These are phyloP conservation scores for Balansia obtecta DNA, from an alignment of 2,329 filamentous ascomycete genomes.

Conservation along the genomic window DNA sequence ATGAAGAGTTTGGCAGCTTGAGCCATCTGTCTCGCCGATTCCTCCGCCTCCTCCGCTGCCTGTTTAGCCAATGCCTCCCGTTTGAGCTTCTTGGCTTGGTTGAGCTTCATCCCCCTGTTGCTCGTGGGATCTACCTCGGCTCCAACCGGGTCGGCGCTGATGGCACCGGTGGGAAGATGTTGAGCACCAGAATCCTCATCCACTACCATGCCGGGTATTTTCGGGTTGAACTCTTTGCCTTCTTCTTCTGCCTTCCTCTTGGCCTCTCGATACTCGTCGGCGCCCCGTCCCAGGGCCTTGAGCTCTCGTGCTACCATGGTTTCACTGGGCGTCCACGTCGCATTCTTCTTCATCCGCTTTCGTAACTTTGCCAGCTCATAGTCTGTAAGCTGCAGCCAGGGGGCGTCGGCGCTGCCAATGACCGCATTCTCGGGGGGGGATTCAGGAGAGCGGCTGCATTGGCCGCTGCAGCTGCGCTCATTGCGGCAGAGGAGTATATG, in stretches of 20 bases:
- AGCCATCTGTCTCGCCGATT: slow-evolving; percentile 40
- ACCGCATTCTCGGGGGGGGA: slow-evolving; percentile 49
- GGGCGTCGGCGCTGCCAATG: slow-evolving; percentile 45
- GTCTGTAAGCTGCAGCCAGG: slow-evolving; percentile 53
- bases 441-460: slow-evolving; percentile 33
- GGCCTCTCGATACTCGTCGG: slow-evolving; percentile 48
- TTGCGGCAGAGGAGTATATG: slow-evolving; percentile 21
- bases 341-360: slow-evolving; percentile 88
- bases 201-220: slow-evolving; percentile 23
- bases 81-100: slow-evolving; percentile 66
- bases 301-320: slow-evolving; percentile 78
- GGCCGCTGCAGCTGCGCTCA: slow-evolving; percentile 26
- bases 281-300: slow-evolving; percentile 54
- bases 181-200: slow-evolving; percentile 38
- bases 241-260: slow-evolving; percentile 53
- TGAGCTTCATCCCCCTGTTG: slow-evolving; percentile 66
- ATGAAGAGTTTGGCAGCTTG: slow-evolving; percentile 34
- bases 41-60: slow-evolving; percentile 50
- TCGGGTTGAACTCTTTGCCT: slow-evolving; percentile 45
- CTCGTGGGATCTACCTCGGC: slow-evolving; percentile 51
- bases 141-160: slow-evolving; percentile 42
- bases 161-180: slow-evolving; percentile 46
- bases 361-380: slow-evolving; percentile 57
- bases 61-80: slow-evolving; percentile 49
- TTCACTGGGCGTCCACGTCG: slow-evolving; percentile 71